Conservation (phyloP, 2,329 filamentous ascomycete genomes). For the Pyrenophora teres region DNA sequence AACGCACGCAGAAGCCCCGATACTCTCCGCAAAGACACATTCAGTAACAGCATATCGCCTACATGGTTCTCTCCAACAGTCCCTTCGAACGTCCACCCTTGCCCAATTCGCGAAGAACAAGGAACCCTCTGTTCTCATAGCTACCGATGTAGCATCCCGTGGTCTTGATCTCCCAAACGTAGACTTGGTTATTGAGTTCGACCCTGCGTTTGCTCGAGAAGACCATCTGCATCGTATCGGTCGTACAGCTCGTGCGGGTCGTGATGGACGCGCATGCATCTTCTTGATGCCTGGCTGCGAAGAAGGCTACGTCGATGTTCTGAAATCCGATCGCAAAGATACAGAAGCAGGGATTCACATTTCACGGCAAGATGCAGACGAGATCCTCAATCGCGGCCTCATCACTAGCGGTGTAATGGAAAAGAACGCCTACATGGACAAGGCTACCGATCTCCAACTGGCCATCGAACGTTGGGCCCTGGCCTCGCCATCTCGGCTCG, state of each 20-base stretch:
- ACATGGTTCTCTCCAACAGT: slow-evolving; percentile 88
- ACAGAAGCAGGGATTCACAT: slow-evolving; percentile 63
- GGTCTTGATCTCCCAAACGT: slow-evolving; percentile 95
- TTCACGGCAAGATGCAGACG: slow-evolving; percentile 64
- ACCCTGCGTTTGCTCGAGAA: slow-evolving; percentile 89
- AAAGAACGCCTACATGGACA: slow-evolving; percentile 65
- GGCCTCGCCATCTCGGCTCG: slow-evolving; percentile 70
- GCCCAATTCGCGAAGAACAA: slow-evolving; percentile 75
- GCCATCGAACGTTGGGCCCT: slow-evolving; percentile 69
- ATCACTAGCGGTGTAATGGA: slow-evolving; percentile 40
- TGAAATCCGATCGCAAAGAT: slow-evolving; percentile 72
- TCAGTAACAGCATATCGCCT: slow-evolving; percentile 81
- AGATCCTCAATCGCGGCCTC: slow-evolving; percentile 70
- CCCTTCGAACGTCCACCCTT: slow-evolving; percentile 84
- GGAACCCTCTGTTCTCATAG: slow-evolving; percentile 81
- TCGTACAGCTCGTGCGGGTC: slow-evolving; percentile 89
- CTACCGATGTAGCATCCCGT: slow-evolving; percentile 93
- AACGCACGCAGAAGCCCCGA: slow-evolving; percentile 71
- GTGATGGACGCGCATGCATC: slow-evolving; percentile 81
- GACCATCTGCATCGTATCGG: slow-evolving; percentile 96
- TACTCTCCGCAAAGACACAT: slow-evolving; percentile 77
- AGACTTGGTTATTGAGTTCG: slow-evolving; percentile 93
- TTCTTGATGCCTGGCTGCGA: slow-evolving; percentile 91
- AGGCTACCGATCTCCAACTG: slow-evolving; percentile 70
- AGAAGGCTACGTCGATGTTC: slow-evolving; percentile 82